These are phyloP conservation scores for Amphichorda felina DNA, from an alignment of 2,329 filamentous ascomycete species.

Conservation along the genomic window DNA sequence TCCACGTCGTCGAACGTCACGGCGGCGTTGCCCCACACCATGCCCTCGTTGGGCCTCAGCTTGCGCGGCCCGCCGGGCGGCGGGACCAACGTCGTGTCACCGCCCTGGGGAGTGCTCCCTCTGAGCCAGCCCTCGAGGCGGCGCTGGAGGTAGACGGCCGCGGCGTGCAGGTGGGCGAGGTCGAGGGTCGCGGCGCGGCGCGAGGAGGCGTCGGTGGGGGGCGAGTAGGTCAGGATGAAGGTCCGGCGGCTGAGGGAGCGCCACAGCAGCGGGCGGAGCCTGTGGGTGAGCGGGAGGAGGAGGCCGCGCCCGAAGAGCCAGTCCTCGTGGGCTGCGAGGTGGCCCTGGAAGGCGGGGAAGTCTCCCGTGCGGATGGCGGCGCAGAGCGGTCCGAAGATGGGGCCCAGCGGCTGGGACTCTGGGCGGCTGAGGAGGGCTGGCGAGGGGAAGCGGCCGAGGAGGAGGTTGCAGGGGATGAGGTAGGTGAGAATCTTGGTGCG, in stretches of 20 bases:
- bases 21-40: constrained; percentile 51
- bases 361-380: constrained; percentile 62
- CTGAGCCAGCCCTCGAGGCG: constrained; percentile 44
- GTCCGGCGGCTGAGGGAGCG: constrained; percentile 66
- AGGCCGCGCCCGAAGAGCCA: constrained; percentile 72
- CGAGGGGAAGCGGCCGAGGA: constrained; percentile 75
- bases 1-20: constrained; percentile 59
- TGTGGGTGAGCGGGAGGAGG: constrained; percentile 62
- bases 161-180: constrained; percentile 53
- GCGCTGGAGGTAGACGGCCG: constrained; percentile 54
- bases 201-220: constrained; percentile 40
- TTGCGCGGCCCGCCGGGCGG: constrained; percentile 31
- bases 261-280: constrained; percentile 75
- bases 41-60: constrained; percentile 44
- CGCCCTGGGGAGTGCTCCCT: too few species aligned
- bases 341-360: constrained; percentile 58
- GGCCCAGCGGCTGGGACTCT: constrained; percentile 45
- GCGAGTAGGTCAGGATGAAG: constrained; percentile 69
- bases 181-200: constrained; percentile 64
- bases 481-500: constrained; percentile 72
- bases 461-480: constrained; percentile 70
- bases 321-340: constrained; percentile 49
- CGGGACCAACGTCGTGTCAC: constrained; percentile 31
- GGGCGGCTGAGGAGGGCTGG: constrained; percentile 54
- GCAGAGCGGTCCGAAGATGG: constrained; percentile 64